Conservation (phyloP, 2,329 filamentous ascomycete species). For the Ophiostoma piceae region DNA sequence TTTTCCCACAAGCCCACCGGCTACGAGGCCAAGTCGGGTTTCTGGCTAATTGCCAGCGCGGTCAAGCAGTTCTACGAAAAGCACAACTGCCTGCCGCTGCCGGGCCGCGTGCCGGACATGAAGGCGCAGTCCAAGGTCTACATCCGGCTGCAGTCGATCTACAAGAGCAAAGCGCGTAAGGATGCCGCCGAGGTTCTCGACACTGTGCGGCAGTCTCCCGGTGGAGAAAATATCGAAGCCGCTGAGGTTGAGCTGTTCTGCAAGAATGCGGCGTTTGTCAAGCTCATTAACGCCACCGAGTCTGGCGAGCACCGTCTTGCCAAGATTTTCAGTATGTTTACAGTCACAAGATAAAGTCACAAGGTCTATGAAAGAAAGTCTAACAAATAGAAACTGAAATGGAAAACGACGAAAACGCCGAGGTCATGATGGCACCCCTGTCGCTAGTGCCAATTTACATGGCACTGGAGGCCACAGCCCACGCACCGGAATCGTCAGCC, state of each 20-base stretch:
- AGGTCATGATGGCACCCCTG: slow-evolving; percentile 44
- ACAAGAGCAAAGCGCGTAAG: slow-evolving; percentile 77
- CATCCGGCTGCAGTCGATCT: slow-evolving; percentile 83
- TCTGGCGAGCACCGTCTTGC: slow-evolving; percentile 43
- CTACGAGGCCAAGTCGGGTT: slow-evolving; percentile 46
- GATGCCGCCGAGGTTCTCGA: slow-evolving; percentile 71
- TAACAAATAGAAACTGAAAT: slow-evolving; percentile 46
- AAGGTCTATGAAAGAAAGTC: slow-evolving; percentile 22
- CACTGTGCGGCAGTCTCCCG: slow-evolving; percentile 50
- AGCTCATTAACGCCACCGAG: slow-evolving; percentile 62
- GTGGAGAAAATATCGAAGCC: slow-evolving; percentile 53
- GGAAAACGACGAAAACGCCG: slow-evolving; percentile 49
- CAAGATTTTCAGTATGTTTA: slow-evolving; percentile 50
- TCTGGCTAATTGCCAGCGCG: slow-evolving; percentile 85
- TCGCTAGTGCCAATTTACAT: slow-evolving; percentile 67
- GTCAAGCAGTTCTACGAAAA: slow-evolving; percentile 70
- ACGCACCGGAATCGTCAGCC: slow-evolving; percentile 41
- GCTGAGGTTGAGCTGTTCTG: slow-evolving; percentile 86
- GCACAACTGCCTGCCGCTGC: slow-evolving; percentile 70
- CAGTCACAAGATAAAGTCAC: neutral
- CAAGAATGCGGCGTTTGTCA: slow-evolving; percentile 90
- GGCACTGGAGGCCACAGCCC: slow-evolving; percentile 52
- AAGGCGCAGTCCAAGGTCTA: slow-evolving; percentile 90
- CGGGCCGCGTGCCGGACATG: slow-evolving; percentile 91
- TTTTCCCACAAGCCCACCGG: slow-evolving; percentile 54